Evolutionary conservation across 495 filamentous ascomycete genomes (phyloP).

Genomic region (Aspergillus diversus): DNA sequence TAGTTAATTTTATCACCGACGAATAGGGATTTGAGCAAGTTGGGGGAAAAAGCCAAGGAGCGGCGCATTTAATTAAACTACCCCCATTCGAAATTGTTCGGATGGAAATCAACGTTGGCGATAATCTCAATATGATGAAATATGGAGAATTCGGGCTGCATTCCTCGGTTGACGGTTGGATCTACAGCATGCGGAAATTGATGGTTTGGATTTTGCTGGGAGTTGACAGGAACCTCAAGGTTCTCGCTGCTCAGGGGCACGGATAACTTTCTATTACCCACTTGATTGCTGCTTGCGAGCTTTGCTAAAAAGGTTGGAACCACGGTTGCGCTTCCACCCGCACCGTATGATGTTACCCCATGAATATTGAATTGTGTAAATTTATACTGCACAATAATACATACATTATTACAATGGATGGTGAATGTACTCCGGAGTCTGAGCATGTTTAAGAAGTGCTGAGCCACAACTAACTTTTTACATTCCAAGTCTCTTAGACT

Average conservation of each 20-base stretch:
- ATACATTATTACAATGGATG: no score
- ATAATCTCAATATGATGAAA: not conserved
- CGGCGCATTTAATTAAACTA: constrained; percentile 16
- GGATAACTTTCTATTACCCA: not conserved
- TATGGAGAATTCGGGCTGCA: not conserved
- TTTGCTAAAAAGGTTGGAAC: constrained; percentile 8
- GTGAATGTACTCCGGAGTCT: no score
- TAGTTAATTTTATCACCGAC: not conserved
- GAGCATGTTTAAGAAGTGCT: no score
- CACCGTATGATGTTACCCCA: constrained; percentile 13
- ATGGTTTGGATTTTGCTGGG: no score
- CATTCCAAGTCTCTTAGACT: no score
- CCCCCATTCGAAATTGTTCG: not conserved
- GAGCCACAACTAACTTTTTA: no score
- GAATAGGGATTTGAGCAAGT: not conserved
- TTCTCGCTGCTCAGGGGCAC: not conserved
- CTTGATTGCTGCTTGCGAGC: not conserved
- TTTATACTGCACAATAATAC: not conserved
- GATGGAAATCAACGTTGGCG: constrained; percentile 6
- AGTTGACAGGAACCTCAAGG: not conserved
- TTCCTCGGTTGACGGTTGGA: constrained; percentile 4
- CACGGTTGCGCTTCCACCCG: constrained; percentile 4
- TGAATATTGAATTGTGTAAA: not conserved
- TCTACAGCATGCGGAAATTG: not conserved
- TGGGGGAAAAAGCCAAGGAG: not conserved